Conservation (phyloP, 1,284 basidiomycete genomes). For the Leccinum cinnamomeum region DNA sequence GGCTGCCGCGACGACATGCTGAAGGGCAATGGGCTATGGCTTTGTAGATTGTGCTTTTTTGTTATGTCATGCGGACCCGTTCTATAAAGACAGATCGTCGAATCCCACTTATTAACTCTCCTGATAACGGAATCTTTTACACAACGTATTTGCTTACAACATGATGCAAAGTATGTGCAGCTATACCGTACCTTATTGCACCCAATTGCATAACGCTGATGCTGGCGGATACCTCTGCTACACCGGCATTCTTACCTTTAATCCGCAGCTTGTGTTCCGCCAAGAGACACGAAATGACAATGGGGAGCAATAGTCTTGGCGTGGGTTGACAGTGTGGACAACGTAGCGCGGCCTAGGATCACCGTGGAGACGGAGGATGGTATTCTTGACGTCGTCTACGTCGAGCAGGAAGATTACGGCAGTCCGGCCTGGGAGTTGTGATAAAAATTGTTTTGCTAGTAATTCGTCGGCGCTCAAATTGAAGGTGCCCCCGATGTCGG, state of each 20-base stretch:
- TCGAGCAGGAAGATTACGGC: too few species aligned
- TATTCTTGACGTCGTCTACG: too few species aligned
- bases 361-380: too few species aligned
- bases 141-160: too few species aligned
- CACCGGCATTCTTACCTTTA: neutral
- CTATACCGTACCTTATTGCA: neutral
- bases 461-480: constrained; percentile 3
- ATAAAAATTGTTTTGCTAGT: too few species aligned
- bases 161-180: neutral
- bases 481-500: constrained; percentile 5
- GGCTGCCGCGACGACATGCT: neutral
- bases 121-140: neutral
- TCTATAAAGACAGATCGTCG: neutral
- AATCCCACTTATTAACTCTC: neutral
- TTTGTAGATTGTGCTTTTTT: neutral
- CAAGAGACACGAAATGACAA: constrained; percentile 1
- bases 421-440: neutral
- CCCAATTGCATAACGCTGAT: neutral
- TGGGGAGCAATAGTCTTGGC: too few species aligned
- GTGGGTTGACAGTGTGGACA: neutral
- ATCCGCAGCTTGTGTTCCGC: neutral
- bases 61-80: neutral
- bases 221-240: neutral
- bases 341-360: too few species aligned
- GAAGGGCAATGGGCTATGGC: neutral